These are phyloP conservation scores for Biancaea sappan DNA, from an alignment of 306 rosid species.

Conservation along the genomic window DNA sequence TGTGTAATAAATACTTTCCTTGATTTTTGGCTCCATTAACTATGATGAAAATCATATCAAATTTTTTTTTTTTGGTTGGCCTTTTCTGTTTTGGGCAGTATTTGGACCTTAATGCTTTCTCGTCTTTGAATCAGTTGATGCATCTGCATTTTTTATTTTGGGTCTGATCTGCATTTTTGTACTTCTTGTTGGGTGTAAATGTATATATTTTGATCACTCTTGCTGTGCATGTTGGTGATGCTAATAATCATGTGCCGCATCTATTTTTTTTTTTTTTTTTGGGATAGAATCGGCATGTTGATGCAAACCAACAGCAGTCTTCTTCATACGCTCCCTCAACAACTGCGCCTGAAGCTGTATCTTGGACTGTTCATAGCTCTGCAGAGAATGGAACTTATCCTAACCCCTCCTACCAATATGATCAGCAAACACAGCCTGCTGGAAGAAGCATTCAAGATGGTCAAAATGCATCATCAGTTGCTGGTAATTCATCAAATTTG, in stretches of 20 bases:
- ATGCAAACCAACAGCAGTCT: slow-evolving; percentile 63
- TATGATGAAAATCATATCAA: too few relatives aligned
- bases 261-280: slow-evolving; percentile 20
- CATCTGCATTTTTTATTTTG: not conserved
- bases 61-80: too few relatives aligned
- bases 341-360: slow-evolving; percentile 59
- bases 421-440: slow-evolving; percentile 68
- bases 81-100: slow-evolving; percentile 15
- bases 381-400: slow-evolving; percentile 66
- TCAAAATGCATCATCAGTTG: slow-evolving; percentile 59
- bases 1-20: not conserved
- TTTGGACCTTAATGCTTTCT: slow-evolving; percentile 22
- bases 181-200: not conserved
- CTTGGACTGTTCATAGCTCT: slow-evolving; percentile 70
- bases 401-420: slow-evolving; percentile 73
- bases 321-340: slow-evolving; percentile 53
- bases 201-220: not conserved
- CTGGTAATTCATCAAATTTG: slow-evolving; percentile 85
- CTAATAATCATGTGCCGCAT: slow-evolving; percentile 14
- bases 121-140: slow-evolving; percentile 12
- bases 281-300: slow-evolving; percentile 63
- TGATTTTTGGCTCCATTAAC: slow-evolving; percentile 8
- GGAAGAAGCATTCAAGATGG: slow-evolving; percentile 69
- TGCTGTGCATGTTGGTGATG: slow-evolving; percentile 14
- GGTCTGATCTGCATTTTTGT: not conserved